These are phyloP conservation scores for Plenodomus biglobosus DNA, from an alignment of 2,329 filamentous ascomycete genomes.

Conservation along the genomic window DNA sequence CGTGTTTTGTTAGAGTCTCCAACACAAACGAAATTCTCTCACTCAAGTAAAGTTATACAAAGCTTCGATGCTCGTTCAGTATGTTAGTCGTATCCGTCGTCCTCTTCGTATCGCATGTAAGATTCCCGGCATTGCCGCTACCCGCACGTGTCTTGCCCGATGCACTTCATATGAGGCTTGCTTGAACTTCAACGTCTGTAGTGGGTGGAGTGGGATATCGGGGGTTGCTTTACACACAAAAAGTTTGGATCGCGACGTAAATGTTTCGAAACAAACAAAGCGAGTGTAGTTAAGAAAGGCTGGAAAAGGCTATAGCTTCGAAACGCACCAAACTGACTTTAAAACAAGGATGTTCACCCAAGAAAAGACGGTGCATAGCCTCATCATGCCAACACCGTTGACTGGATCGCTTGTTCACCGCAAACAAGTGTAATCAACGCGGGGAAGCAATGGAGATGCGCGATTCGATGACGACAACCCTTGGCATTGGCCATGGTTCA, in stretches of 20 bases:
- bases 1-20: neutral
- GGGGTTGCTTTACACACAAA: no score
- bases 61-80: slow-evolving; percentile 4
- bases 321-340: slow-evolving; percentile 3
- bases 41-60: neutral
- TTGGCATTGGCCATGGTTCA: neutral
- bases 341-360: slow-evolving; percentile 9
- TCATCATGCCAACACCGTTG: slow-evolving; percentile 5
- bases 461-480: slow-evolving; percentile 8
- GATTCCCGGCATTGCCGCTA: slow-evolving; percentile 20
- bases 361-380: slow-evolving; percentile 7
- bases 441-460: slow-evolving; percentile 1
- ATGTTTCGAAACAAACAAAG: neutral
- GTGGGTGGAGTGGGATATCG: no score
- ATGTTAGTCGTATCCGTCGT: slow-evolving; percentile 19
- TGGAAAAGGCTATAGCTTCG: slow-evolving; percentile 5
- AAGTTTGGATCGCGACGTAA: no score
- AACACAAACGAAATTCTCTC: no score
- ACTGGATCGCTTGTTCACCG: slow-evolving; percentile 8
- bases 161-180: slow-evolving; percentile 9
- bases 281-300: neutral
- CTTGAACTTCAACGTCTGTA: neutral
- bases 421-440: neutral
- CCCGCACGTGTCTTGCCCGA: slow-evolving; percentile 7
- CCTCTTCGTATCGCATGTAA: slow-evolving; percentile 16